Conservation (phyloP, 148 eudicot genomes). For the Arbutus unedo region DNA sequence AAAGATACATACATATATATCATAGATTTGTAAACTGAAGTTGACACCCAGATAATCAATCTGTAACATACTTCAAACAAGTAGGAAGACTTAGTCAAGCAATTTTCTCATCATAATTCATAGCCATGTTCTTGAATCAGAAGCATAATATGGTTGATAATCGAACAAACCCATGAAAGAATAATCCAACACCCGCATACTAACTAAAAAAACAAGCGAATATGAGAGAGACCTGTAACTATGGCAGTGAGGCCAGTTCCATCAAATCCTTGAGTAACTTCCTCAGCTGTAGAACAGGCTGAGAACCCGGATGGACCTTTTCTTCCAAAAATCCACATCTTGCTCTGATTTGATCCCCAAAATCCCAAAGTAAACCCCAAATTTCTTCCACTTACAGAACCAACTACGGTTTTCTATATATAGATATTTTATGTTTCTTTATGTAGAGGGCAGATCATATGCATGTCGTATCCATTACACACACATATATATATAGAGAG, state of each 20-base stretch:
- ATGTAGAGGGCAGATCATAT: too few species aligned
- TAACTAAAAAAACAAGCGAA: not conserved
- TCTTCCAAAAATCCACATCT: not conserved
- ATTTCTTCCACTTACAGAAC: not conserved
- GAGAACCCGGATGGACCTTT: constrained; percentile 8
- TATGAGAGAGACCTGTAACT: too few species aligned
- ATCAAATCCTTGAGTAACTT: not conserved
- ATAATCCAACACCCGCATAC: not conserved
- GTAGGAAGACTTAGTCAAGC: not conserved
- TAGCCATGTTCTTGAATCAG: not conserved
- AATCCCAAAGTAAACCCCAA: not conserved
- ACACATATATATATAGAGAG: too few species aligned
- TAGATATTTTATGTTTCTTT: too few species aligned
- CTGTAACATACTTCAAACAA: not conserved
- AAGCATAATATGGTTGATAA: not conserved
- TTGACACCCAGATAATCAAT: not conserved
- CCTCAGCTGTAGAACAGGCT: not conserved
- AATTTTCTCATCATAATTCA: not conserved
- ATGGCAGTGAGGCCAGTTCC: constrained; percentile 6
- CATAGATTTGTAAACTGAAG: too few species aligned
- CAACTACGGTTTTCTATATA: too few species aligned
- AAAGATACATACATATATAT: too few species aligned
- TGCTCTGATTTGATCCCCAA: not conserved
- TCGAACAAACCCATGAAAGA: not conserved
- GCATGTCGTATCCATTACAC: too few species aligned